Conservation (phyloP, 495 filamentous ascomycete genomes). For the Aspergillus affinis region DNA sequence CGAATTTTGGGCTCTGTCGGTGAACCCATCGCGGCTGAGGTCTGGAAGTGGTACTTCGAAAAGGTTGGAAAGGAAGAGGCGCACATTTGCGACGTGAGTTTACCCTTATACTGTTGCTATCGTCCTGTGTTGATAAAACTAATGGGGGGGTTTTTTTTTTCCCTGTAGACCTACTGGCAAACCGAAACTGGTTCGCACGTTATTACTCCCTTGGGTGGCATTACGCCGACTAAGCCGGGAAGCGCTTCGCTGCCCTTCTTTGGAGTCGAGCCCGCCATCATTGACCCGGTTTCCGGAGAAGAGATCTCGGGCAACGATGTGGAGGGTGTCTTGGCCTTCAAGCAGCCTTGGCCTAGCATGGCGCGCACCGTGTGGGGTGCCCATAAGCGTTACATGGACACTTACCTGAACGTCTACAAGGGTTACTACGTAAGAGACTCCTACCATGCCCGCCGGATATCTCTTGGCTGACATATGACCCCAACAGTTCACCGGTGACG, state of each 20-base stretch:
- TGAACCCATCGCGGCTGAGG: slow-evolving; percentile 96
- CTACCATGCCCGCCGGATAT: neutral
- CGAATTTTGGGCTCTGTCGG: slow-evolving; percentile 94
- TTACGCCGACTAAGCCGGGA: slow-evolving; percentile 57
- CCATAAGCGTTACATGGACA: slow-evolving; percentile 98
- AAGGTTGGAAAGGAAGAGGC: slow-evolving; percentile 91
- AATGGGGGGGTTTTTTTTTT: neutral
- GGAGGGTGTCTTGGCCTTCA: slow-evolving; percentile 96
- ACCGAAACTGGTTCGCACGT: slow-evolving; percentile 98
- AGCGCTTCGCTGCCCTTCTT: slow-evolving; percentile 76
- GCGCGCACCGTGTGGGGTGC: slow-evolving; percentile 97
- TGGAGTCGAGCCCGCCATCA: slow-evolving; percentile 96
- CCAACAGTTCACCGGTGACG: slow-evolving; percentile 90
- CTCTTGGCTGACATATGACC: slow-evolving; percentile 14
- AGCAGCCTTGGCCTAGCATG: slow-evolving; percentile 99
- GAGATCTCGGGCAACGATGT: slow-evolving; percentile 97
- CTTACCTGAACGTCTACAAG: slow-evolving; percentile 96
- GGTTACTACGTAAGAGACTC: slow-evolving; percentile 81
- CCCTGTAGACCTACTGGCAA: slow-evolving; percentile 98
- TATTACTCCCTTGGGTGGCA: slow-evolving; percentile 56
- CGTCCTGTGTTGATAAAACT: neutral
- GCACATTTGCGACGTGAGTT: slow-evolving; percentile 87
- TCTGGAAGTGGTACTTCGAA: slow-evolving; percentile 99
- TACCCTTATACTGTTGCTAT: neutral
- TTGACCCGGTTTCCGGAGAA: slow-evolving; percentile 92